These are phyloP conservation scores for Allantophomopsis cytisporea DNA, from an alignment of 2,329 filamentous ascomycete species.

Conservation along the genomic window DNA sequence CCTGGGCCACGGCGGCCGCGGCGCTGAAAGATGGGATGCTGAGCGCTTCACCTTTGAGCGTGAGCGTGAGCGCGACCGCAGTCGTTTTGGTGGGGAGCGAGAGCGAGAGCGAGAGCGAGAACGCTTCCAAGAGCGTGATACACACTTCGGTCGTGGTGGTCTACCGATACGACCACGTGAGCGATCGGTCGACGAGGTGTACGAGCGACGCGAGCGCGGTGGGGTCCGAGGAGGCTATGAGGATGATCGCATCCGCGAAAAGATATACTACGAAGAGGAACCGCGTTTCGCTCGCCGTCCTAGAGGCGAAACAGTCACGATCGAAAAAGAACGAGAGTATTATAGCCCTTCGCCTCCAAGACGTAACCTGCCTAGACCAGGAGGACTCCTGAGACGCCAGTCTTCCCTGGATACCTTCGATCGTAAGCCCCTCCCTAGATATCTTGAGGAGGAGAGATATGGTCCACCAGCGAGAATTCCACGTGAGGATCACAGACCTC, in stretches of 20 bases:
- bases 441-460: constrained; percentile 44
- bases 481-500: constrained; percentile 27
- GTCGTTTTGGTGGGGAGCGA: constrained; percentile 24
- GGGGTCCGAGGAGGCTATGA: constrained; percentile 14
- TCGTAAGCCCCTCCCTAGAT: constrained; percentile 48
- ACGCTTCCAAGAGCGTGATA: constrained; percentile 36
- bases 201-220: constrained; percentile 27
- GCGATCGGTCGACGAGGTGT: constrained; percentile 32
- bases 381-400: constrained; percentile 57
- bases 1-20: constrained; percentile 18
- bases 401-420: constrained; percentile 88
- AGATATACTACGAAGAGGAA: constrained; percentile 29
- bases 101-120: constrained; percentile 20
- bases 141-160: constrained; percentile 21
- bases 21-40: constrained; percentile 33
- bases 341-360: constrained; percentile 12
- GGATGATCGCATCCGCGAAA: constrained; percentile 20
- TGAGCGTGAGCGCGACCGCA: constrained; percentile 30
- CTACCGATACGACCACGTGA: constrained; percentile 26
- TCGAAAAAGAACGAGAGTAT: constrained; percentile 13
- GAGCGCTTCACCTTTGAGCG: constrained; percentile 33
- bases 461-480: constrained; percentile 34
- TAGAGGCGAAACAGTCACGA: constrained; percentile 16
- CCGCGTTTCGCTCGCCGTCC: constrained; percentile 30
- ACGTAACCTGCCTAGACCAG: constrained; percentile 38